phyloP scores from a whole-genome alignment of 495 filamentous ascomycete species.

The Podospora tetraspora region DNA sequence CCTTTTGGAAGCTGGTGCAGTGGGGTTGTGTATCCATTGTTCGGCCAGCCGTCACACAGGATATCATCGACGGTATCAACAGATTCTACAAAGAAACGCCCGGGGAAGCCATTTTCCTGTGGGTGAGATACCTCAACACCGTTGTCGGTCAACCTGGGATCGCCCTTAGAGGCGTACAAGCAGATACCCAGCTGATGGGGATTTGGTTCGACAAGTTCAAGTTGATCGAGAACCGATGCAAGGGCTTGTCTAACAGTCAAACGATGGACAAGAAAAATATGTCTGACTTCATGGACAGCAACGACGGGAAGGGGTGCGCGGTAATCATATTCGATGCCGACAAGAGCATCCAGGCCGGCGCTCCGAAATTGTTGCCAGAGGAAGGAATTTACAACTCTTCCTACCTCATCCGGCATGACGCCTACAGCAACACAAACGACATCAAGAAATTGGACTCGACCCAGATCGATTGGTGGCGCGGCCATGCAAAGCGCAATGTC shows the following conservation, averaged over 20 bases:
- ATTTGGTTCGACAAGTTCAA: conserved; percentile 6
- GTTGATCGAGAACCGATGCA: conserved; percentile 16
- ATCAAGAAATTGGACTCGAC: neutral
- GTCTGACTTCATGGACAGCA: conserved; percentile 10
- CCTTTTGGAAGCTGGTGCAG: too few relatives aligned
- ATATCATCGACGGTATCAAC: conserved; percentile 14
- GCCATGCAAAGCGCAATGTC: neutral
- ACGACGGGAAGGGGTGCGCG: conserved; percentile 17
- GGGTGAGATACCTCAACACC: too few relatives aligned
- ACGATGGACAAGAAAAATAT: neutral
- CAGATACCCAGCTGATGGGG: neutral
- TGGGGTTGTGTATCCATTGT: too few relatives aligned
- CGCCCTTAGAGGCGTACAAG: too few relatives aligned
- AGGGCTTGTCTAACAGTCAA: neutral
- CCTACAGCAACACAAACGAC: neutral
- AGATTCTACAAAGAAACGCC: conserved; percentile 9
- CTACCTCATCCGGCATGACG: neutral
- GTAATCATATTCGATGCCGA: conserved; percentile 3
- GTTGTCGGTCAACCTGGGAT: too few relatives aligned
- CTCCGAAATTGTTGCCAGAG: conserved; percentile 1
- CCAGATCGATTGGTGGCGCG: neutral
- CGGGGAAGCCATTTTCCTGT: neutral
- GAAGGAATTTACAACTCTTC: neutral
- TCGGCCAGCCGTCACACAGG: too few relatives aligned
- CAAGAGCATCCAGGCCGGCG: neutral